These are phyloP conservation scores for Neonothopanus nambi DNA, from an alignment of 1,284 basidiomycete genomes.

Conservation along the genomic window DNA sequence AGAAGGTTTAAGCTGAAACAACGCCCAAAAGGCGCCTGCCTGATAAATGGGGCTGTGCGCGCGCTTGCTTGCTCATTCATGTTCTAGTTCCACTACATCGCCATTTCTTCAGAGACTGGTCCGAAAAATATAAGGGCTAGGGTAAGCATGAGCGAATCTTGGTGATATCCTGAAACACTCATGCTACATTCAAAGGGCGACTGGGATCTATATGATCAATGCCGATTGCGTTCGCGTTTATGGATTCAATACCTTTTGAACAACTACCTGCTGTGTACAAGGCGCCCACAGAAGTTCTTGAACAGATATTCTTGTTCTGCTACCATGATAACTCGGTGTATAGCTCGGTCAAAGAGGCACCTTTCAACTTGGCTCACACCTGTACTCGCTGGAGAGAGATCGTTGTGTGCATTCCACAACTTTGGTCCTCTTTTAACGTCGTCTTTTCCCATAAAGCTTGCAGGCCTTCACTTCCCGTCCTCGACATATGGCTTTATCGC, in stretches of 20 bases:
- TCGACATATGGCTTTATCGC: slow-evolving; percentile 9
- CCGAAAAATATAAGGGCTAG: too few species aligned
- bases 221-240: neutral
- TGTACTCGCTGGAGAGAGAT: slow-evolving; percentile 12
- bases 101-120: too few species aligned
- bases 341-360: slow-evolving; percentile 3
- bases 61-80: too few species aligned
- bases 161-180: too few species aligned
- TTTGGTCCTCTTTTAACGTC: slow-evolving; percentile 9
- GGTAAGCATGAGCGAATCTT: too few species aligned
- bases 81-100: too few species aligned
- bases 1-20: too few species aligned
- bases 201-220: too few species aligned
- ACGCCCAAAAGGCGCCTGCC: too few species aligned
- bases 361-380: slow-evolving; percentile 9
- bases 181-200: too few species aligned
- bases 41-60: too few species aligned
- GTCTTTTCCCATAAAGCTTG: neutral
- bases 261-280: neutral
- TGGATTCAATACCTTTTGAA: neutral
- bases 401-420: slow-evolving; percentile 2
- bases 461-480: slow-evolving; percentile 4
- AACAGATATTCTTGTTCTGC: slow-evolving; percentile 11
- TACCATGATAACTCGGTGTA: slow-evolving; percentile 11
- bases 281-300: slow-evolving; percentile 4